A percentile compares a stretch with the other conserved stretches of the same genome.
These are phyloP conservation scores for Salicornia ramosissima DNA, from an alignment of 148 eudicot species.

Conservation along the genomic window DNA sequence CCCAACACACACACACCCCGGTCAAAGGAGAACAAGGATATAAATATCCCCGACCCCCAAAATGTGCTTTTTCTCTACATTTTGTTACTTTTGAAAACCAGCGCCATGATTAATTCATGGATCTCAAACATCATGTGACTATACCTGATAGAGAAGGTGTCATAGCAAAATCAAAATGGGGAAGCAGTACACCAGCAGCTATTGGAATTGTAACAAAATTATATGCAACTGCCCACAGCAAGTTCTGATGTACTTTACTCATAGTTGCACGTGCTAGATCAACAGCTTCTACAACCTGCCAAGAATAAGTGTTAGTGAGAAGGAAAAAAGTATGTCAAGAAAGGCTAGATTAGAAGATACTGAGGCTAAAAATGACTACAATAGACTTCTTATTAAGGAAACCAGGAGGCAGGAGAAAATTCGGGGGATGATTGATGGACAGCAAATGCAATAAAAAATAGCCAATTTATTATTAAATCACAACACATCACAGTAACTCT, in stretches of 20 bases:
- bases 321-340: not conserved
- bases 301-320: constrained; percentile 9
- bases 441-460: not conserved
- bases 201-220: constrained; percentile 75
- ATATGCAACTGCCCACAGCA: constrained; percentile 88
- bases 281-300: constrained; percentile 80
- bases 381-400: not conserved
- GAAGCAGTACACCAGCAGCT: constrained; percentile 90
- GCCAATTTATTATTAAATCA: not conserved
- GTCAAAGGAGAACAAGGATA: too few relatives aligned
- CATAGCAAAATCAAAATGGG: constrained; percentile 93
- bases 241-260: constrained; percentile 84
- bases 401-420: not conserved
- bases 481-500: not conserved
- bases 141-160: constrained; percentile 94
- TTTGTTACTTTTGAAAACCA: too few relatives aligned
- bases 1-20: too few relatives aligned
- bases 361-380: not conserved
- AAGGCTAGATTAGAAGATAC: not conserved
- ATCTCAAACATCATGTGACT: constrained; percentile 5
- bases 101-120: not conserved
- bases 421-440: not conserved
- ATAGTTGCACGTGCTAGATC: constrained; percentile 85
- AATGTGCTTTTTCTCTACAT: too few relatives aligned
- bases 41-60: not conserved